These are phyloP conservation scores for Ulmus americana DNA, from an alignment of 331 rosid species.

Conservation along the genomic window DNA sequence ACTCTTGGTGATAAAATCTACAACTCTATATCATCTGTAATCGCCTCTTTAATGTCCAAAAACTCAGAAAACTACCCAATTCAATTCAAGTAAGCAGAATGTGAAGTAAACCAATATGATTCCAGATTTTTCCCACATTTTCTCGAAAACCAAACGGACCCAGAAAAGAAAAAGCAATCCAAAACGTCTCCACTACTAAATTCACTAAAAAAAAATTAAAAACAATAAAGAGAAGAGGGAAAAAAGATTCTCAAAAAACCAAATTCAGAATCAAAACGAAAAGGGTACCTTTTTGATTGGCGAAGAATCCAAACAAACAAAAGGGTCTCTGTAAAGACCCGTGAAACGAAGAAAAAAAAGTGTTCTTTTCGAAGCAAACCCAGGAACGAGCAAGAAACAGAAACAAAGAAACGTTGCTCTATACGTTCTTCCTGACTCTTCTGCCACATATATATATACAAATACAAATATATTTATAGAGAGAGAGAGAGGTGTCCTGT, in stretches of 20 bases:
- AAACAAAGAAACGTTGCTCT: not conserved
- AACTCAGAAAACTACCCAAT: not conserved
- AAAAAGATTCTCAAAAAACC: too few species aligned
- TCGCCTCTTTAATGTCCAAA: too few species aligned
- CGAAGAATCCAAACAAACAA: not conserved
- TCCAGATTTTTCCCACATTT: not conserved
- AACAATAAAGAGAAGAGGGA: too few species aligned
- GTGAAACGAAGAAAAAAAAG: not conserved
- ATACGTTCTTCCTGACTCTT: not conserved
- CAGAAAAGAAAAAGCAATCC: too few species aligned
- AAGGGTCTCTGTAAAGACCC: not conserved
- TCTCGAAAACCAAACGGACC: conserved; percentile 16
- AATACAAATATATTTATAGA: not conserved
- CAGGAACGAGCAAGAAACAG: not conserved
- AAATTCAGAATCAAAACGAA: not conserved
- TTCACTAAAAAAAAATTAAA: too few species aligned
- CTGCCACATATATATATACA: not conserved
- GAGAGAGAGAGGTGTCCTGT: conserved; percentile 11
- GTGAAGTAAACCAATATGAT: not conserved
- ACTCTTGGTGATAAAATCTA: not conserved
- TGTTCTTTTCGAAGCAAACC: conserved; percentile 1
- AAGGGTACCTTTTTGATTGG: conserved; percentile 9
- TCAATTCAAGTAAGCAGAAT: not conserved
- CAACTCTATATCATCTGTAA: too few species aligned
- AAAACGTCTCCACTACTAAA: not conserved